Evolutionary conservation across 257 asterid genomes (phyloP), one percentile per base, ranked within the genome.

Genomic region (Oldenlandia corymbosa): DNA sequence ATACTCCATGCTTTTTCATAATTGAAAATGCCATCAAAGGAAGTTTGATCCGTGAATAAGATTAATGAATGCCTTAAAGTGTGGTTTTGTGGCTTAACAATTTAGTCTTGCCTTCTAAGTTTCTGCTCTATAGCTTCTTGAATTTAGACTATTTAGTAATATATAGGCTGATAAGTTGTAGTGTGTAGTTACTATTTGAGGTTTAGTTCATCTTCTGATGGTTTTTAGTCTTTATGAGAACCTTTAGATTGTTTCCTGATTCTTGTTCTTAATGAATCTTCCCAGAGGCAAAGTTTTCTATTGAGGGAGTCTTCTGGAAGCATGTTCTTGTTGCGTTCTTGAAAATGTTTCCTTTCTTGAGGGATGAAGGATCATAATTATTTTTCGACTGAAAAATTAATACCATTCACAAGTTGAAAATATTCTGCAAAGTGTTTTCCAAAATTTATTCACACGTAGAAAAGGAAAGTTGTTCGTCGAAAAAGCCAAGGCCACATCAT

Each of bases 281-380:
- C 27, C 23, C 24, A 7, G 3, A 60, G 48, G 13, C 37, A 41
- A 8, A 13, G 50, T 26, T 42, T 43, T 17, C 54, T 21, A 28
- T 50, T 30, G 7, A 28, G 27, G 20, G 60, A 23, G 18, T 56
- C 26, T 59, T 21, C 16, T 43, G 30, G 52, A 24, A 14, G 1
- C 41, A 18, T 18, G 8, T 37, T 37, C 24, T 28, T 41, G 11
- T 17, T 34, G 5, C 11, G 2, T 23, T 27, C 59, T 34, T 67
- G 21, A 47, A 67, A 63, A 32, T 43, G 59, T 18, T 66, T 17
- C 31, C 51, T 21, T 46, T 39, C n/a, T n/a, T n/a, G n/a, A n/a
- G n/a, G n/a, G n/a, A n/a, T n/a, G n/a, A n/a, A n/a, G n/a, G n/a
- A n/a, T n/a, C n/a, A n/a, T n/a, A n/a, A n/a, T n/a, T n/a, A n/a